These are phyloP conservation scores for Penicillium steckii DNA, from an alignment of 495 filamentous ascomycete species.

Conservation along the genomic window DNA sequence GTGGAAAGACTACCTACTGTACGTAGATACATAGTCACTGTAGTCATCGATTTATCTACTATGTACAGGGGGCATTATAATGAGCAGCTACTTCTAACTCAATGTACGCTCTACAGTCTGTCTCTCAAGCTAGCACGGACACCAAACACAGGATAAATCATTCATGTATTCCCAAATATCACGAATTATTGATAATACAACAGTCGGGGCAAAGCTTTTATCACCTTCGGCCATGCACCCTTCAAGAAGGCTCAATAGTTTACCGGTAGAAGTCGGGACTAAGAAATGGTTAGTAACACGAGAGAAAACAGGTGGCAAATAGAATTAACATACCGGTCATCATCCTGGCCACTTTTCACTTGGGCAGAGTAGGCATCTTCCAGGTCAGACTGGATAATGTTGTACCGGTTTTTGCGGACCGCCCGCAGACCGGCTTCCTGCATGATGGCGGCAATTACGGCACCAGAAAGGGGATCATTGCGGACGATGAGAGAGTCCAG, in stretches of 20 bases:
- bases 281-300: slow-evolving; percentile 17
- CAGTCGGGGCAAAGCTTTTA: slow-evolving; percentile 22
- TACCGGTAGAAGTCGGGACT: slow-evolving; percentile 60
- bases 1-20: too few relatives aligned
- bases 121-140: neutral
- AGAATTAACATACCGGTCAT: slow-evolving; percentile 45
- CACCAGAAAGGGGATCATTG: slow-evolving; percentile 92
- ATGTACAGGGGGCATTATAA: too few relatives aligned
- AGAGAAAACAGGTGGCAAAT: neutral
- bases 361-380: slow-evolving; percentile 95
- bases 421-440: slow-evolving; percentile 95
- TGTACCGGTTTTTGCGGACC: slow-evolving; percentile 97
- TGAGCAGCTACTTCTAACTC: too few relatives aligned
- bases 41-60: too few relatives aligned
- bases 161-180: slow-evolving; percentile 26
- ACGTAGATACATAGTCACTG: too few relatives aligned
- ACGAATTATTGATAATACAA: slow-evolving; percentile 43
- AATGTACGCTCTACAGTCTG: too few relatives aligned
- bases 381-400: slow-evolving; percentile 94
- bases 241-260: slow-evolving; percentile 8
- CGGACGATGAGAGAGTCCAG: slow-evolving; percentile 92
- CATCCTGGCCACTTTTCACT: slow-evolving; percentile 84
- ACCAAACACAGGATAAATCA: slow-evolving; percentile 4
- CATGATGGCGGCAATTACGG: slow-evolving; percentile 98
- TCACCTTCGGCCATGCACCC: slow-evolving; percentile 22